phyloP scores from a whole-genome alignment of 176 grass and related monocot species.

The Cenchrus fungigraminus region DNA sequence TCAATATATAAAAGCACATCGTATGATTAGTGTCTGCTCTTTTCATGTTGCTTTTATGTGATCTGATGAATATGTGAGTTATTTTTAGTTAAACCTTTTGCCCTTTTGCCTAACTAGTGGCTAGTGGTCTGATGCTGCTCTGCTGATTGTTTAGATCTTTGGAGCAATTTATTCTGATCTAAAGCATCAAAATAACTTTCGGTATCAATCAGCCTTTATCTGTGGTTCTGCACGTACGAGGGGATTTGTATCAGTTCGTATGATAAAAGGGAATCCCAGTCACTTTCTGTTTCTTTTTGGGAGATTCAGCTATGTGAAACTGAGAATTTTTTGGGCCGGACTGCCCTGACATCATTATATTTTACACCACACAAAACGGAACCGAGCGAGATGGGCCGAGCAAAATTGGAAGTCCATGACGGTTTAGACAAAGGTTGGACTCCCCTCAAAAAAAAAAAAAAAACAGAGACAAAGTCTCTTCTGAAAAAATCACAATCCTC shows the following conservation, averaged over 20 bases:
- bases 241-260: not conserved
- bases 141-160: not conserved
- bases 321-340: not conserved
- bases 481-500: too few species aligned
- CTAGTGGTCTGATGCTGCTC: not conserved
- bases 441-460: too few species aligned
- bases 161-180: conserved; percentile 5
- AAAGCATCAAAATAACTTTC: conserved; percentile 6
- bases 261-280: not conserved
- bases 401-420: too few species aligned
- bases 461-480: too few species aligned
- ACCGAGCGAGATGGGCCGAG: too few species aligned
- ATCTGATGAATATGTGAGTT: conserved; percentile 9
- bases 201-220: conserved; percentile 5
- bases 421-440: too few species aligned
- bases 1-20: not conserved
- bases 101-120: conserved; percentile 14
- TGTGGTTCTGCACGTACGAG: not conserved
- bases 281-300: not conserved
- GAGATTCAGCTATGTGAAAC: not conserved
- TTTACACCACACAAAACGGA: too few species aligned
- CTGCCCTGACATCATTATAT: not conserved
- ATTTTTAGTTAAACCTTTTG: conserved; percentile 6
- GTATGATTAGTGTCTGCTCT: not conserved
- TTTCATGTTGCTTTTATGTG: not conserved